phyloP scores from a whole-genome alignment of 345 rosid genomes.

The Camelina neglecta region DNA sequence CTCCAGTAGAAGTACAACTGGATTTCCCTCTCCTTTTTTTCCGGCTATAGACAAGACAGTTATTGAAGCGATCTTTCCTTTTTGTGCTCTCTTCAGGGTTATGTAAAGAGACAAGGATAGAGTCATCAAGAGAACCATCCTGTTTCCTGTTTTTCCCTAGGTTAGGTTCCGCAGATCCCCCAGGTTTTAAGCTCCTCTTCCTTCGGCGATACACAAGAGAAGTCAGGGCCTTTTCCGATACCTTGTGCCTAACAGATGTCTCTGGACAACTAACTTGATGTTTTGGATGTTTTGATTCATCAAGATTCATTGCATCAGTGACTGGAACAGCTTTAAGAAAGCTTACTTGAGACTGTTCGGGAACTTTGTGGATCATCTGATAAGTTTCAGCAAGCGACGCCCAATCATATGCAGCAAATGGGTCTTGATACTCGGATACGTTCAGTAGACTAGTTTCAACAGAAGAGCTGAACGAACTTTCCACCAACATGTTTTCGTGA shows the following conservation, averaged over 20 bases:
- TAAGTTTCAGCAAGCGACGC: slow-evolving; percentile 44
- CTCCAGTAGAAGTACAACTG: slow-evolving; percentile 13
- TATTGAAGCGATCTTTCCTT: slow-evolving; percentile 33
- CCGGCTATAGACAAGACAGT: slow-evolving; percentile 43
- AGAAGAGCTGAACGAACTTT: slow-evolving; percentile 50
- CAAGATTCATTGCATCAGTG: slow-evolving; percentile 44
- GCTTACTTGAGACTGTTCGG: slow-evolving; percentile 46
- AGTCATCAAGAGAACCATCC: slow-evolving; percentile 33
- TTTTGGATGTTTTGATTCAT: slow-evolving; percentile 46
- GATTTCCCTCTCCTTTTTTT: slow-evolving; percentile 32
- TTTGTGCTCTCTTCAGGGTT: slow-evolving; percentile 28
- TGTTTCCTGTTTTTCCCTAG: slow-evolving; percentile 10
- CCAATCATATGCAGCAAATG: slow-evolving; percentile 48
- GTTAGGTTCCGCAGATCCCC: slow-evolving; percentile 18
- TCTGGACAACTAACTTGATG: slow-evolving; percentile 46
- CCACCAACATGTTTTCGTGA: slow-evolving; percentile 48
- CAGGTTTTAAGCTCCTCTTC: slow-evolving; percentile 47
- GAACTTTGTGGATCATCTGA: slow-evolving; percentile 62
- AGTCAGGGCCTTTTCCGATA: slow-evolving; percentile 49
- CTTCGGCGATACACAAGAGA: slow-evolving; percentile 67
- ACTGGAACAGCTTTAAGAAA: slow-evolving; percentile 46
- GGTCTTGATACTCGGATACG: slow-evolving; percentile 48
- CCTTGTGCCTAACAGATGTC: slow-evolving; percentile 48
- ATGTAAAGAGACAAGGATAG: slow-evolving; percentile 28
- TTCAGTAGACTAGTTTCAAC: slow-evolving; percentile 48